Evolutionary conservation across 805 yeast genomes (phyloP).

Genomic region (Candida koratica): DNA sequence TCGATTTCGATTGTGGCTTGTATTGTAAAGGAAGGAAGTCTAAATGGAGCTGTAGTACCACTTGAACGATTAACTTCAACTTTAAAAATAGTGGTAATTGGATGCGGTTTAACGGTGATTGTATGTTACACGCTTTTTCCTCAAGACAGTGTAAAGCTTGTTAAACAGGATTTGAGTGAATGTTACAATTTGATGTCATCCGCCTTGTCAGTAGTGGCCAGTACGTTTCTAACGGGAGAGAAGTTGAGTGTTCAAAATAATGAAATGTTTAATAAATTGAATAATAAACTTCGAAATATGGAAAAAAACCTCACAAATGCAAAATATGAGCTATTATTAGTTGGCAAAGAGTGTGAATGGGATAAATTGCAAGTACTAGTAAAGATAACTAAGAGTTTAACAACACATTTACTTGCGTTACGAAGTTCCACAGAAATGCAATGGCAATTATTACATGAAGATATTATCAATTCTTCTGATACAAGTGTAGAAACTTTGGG

Average conservation of each 20-base stretch:
- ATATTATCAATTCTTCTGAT: slow-evolving; percentile 10
- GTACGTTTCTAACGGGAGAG: slow-evolving; percentile 48
- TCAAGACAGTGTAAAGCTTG: slow-evolving; percentile 45
- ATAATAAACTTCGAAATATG: slow-evolving; percentile 37
- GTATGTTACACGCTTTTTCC: slow-evolving; percentile 68
- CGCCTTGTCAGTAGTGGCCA: slow-evolving; percentile 43
- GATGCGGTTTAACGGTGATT: slow-evolving; percentile 55
- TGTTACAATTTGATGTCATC: slow-evolving; percentile 51
- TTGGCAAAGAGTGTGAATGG: slow-evolving; percentile 57
- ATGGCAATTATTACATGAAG: slow-evolving; percentile 46
- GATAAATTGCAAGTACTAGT: slow-evolving; percentile 43
- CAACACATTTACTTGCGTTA: slow-evolving; percentile 62
- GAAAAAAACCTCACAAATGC: slow-evolving; percentile 51
- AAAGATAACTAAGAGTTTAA: slow-evolving; percentile 47
- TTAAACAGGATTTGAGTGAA: slow-evolving; percentile 47
- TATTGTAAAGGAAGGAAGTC: slow-evolving; percentile 68
- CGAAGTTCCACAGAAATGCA: slow-evolving; percentile 67
- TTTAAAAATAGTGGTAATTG: slow-evolving; percentile 54
- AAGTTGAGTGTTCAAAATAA: slow-evolving; percentile 38
- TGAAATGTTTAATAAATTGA: slow-evolving; percentile 34
- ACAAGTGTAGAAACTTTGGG: slow-evolving; percentile 24
- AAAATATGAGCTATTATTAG: slow-evolving; percentile 51
- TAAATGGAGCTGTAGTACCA: slow-evolving; percentile 56
- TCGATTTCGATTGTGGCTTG: slow-evolving; percentile 68
- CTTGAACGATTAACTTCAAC: slow-evolving; percentile 49